Evolutionary conservation across 2,329 filamentous ascomycete genomes (phyloP), one percentile per base, ranked within the genome.

Genomic region (Aspergillus sp.): DNA sequence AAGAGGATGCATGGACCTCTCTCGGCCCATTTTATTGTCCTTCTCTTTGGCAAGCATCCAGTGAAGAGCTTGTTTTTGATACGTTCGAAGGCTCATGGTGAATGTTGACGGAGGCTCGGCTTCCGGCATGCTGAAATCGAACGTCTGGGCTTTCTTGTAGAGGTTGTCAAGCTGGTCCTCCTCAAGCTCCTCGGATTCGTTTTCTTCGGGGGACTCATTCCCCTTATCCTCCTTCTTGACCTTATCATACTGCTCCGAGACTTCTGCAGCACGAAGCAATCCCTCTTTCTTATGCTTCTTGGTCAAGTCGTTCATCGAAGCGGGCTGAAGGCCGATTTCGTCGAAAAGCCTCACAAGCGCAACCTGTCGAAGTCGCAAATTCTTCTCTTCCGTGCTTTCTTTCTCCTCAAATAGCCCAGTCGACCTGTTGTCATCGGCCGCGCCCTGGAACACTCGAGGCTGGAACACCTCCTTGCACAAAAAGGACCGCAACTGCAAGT

Each of bases 31-130:
- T 44, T 77, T 79, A 40, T 82, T 72, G 42, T 93, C 78, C 48
- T 78, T 89, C 56, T 98, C 91, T 55, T 96, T 96, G 4, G 79
- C 73, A 42, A 96, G 70, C 86, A 98, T 95, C 91, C 91, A 98
- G 53, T 95, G 71, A 4, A 98, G 63, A 1, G 91, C 86, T 58
- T 98, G 91, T 52, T 86, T 94, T 56, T 98, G 91, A 47, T 98
- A 98, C 32, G 85, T 86, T 3, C 91, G 78, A 16, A 98, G 67
- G 24, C 78, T 71, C 78, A 98, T 79, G 4, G 72, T 71, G 57
- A 98, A 98, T 0, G 78, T 85, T 6, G 80, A 70, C 4, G 82
- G 77, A 7, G 91, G 89, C 47, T 94, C 81, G 7, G 85, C 80
- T 55, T 86, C 80, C 2, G 88, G 88, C 1, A 88, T 95, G 52